phyloP scores from a whole-genome alignment of 2,329 filamentous ascomycete species.

The Nigrograna mackinnonii region DNA sequence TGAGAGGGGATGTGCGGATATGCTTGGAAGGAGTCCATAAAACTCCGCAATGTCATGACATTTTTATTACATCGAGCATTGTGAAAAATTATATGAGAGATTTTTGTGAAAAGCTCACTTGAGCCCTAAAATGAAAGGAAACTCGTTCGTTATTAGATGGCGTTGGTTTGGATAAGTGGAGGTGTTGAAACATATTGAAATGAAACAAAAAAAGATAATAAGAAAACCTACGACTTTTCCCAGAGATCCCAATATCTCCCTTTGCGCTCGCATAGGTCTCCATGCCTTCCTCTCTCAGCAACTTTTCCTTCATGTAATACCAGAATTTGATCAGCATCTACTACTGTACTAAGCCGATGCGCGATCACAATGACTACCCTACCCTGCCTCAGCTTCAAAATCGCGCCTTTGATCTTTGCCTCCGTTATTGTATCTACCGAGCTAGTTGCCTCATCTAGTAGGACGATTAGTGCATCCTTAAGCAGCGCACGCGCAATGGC shows the following conservation, averaged over 20 bases:
- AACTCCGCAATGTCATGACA: no score
- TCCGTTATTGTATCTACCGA: constrained; percentile 50
- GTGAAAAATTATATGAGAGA: no score
- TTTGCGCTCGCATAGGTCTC: not conserved
- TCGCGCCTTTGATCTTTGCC: constrained; percentile 7
- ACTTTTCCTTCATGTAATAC: constrained; percentile 8
- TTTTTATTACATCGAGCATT: no score
- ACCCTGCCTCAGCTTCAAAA: constrained; percentile 9
- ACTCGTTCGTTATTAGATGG: no score
- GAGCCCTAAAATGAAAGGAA: no score
- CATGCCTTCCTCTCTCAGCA: constrained; percentile 4
- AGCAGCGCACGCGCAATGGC: constrained; percentile 90
- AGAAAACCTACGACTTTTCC: not conserved
- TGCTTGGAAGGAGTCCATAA: no score
- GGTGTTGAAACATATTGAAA: not conserved
- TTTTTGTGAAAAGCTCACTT: no score
- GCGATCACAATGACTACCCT: constrained; percentile 11
- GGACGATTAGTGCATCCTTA: constrained; percentile 53
- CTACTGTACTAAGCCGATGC: constrained; percentile 9
- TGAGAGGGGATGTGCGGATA: no score
- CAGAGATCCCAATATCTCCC: not conserved
- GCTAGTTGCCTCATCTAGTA: constrained; percentile 63
- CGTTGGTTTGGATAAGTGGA: no score
- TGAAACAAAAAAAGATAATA: not conserved
- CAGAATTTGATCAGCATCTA: constrained; percentile 5